These are phyloP conservation scores for Cenchrus purpureus DNA, from an alignment of 176 grass and related monocot genomes.

Conservation along the genomic window DNA sequence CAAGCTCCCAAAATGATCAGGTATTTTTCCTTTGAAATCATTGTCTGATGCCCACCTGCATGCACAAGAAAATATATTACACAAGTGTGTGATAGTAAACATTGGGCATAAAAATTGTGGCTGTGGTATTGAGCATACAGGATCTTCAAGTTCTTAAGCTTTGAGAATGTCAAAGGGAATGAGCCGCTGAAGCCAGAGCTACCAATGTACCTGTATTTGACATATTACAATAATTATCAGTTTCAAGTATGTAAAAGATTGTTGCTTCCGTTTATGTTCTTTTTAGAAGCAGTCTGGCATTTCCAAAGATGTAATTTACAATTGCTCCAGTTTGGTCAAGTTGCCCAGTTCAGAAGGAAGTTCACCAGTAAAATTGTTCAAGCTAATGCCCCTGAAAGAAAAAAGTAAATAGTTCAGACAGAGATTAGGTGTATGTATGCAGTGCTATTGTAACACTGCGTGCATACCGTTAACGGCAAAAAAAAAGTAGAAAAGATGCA, in stretches of 20 bases:
- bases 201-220: constrained; percentile 46
- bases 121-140: constrained; percentile 44
- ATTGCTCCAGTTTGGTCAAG: constrained; percentile 39
- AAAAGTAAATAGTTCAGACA: neutral
- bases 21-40: constrained; percentile 57
- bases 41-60: constrained; percentile 45
- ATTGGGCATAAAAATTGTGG: neutral
- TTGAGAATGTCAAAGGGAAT: constrained; percentile 56
- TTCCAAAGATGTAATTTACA: neutral
- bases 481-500: neutral
- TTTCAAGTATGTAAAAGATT: neutral
- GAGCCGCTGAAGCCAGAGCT: constrained; percentile 67
- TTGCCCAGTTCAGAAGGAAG: constrained; percentile 54
- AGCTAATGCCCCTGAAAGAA: constrained; percentile 31
- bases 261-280: too few relatives aligned
- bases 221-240: too few relatives aligned
- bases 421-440: too few relatives aligned
- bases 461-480: too few relatives aligned
- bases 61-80: neutral
- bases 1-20: constrained; percentile 49
- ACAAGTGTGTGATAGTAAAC: neutral
- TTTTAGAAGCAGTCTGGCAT: neutral
- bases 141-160: constrained; percentile 34
- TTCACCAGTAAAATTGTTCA: constrained; percentile 51
- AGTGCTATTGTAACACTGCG: too few relatives aligned